These are phyloP conservation scores for Hsuehochloa calcarea DNA, from an alignment of 176 grass and related monocot species.

Conservation along the genomic window DNA sequence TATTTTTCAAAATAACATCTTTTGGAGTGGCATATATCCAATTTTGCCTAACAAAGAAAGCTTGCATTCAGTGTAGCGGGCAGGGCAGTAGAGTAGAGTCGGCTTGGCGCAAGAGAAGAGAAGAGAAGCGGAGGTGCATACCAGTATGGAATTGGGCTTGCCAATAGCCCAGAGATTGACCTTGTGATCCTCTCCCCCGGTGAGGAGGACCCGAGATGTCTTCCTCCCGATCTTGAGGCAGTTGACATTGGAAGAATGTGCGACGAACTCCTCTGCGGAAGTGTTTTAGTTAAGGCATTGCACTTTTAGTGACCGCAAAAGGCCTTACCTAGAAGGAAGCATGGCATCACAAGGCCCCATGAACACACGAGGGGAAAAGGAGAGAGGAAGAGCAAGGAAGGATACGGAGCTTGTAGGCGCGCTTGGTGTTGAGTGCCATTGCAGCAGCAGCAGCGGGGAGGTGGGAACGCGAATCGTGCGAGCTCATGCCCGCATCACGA, in stretches of 20 bases:
- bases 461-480: neutral
- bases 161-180: slow-evolving; percentile 95
- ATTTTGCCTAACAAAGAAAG: no score
- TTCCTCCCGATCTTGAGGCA: slow-evolving; percentile 96
- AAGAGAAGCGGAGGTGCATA: slow-evolving; percentile 12
- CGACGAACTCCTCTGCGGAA: slow-evolving; percentile 93
- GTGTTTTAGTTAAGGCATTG: neutral
- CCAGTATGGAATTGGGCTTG: slow-evolving; percentile 92
- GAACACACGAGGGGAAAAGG: no score
- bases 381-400: neutral
- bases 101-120: neutral
- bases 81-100: neutral
- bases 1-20: no score
- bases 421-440: slow-evolving; percentile 63
- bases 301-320: neutral
- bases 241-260: slow-evolving; percentile 94
- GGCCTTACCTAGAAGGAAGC: no score
- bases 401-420: slow-evolving; percentile 99
- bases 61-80: no score
- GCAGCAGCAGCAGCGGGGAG: neutral
- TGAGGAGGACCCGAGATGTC: slow-evolving; percentile 85
- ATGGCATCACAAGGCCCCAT: neutral
- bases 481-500: no score
- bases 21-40: no score
- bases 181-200: slow-evolving; percentile 89